Conservation (phyloP, 2,329 filamentous ascomycete species). For the Neoscytalidium dimidiatum region DNA sequence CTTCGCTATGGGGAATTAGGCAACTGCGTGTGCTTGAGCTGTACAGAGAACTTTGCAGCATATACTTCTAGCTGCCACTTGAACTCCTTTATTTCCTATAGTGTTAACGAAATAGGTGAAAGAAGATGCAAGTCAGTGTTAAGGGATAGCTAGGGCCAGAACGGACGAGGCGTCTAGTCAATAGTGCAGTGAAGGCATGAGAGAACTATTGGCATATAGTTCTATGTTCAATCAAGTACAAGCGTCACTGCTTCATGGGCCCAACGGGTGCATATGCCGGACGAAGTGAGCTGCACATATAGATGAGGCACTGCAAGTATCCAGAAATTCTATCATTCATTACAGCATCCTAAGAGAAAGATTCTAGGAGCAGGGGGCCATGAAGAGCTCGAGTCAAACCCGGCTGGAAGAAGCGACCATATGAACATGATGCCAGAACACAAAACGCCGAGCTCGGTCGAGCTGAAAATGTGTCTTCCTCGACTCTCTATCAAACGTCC, state of each 20-base stretch:
- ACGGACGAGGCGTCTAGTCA: too few relatives aligned
- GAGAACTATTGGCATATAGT: too few relatives aligned
- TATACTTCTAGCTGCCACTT: too few relatives aligned
- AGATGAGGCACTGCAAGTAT: background rate
- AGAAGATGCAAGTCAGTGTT: too few relatives aligned
- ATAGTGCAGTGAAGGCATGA: too few relatives aligned
- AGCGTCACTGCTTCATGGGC: background rate
- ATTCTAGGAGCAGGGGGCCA: background rate
- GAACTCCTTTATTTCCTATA: too few relatives aligned
- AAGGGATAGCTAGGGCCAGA: too few relatives aligned
- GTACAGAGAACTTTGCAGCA: too few relatives aligned
- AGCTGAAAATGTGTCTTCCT: background rate
- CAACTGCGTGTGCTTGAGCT: too few relatives aligned
- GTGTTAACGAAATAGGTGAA: too few relatives aligned
- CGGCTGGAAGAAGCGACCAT: background rate
- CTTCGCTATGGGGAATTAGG: too few relatives aligned
- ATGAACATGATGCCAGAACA: background rate
- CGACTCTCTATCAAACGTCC: background rate
- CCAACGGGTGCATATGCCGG: background rate
- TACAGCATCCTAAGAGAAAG: background rate
- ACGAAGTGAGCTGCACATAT: background rate
- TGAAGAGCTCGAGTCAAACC: background rate
- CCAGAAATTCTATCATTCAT: conserved; percentile 19
- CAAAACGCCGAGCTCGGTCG: conserved; percentile 1
- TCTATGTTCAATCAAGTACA: too few relatives aligned